Evolutionary conservation across 1,284 basidiomycete genomes (phyloP).

Genomic region (Psilocybe mexicana): DNA sequence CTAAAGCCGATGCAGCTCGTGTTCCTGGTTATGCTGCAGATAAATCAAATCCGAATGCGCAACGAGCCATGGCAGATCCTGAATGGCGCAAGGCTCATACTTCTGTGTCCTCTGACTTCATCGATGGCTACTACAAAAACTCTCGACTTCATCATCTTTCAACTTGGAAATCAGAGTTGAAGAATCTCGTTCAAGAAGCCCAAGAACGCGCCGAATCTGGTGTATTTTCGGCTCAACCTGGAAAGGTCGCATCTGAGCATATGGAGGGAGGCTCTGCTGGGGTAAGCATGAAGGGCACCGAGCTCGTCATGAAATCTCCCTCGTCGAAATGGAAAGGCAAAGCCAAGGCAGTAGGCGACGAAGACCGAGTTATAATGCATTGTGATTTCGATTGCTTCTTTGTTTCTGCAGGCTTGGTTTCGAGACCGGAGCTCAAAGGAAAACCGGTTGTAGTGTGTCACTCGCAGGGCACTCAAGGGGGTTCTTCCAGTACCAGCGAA

Average conservation of each 20-base stretch:
- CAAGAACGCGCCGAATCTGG: slow-evolving; percentile 64
- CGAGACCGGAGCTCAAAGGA: slow-evolving; percentile 76
- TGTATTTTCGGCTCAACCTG: slow-evolving; percentile 22
- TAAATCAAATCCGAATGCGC: slow-evolving; percentile 68
- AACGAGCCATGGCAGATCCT: slow-evolving; percentile 76
- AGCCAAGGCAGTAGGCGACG: slow-evolving; percentile 41
- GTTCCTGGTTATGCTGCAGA: slow-evolving; percentile 65
- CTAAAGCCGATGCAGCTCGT: slow-evolving; percentile 39
- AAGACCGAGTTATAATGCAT: slow-evolving; percentile 82
- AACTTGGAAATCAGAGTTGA: slow-evolving; percentile 91
- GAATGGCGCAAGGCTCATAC: slow-evolving; percentile 89
- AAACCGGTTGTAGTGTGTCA: slow-evolving; percentile 96
- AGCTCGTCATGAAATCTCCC: slow-evolving; percentile 48
- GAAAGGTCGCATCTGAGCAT: slow-evolving; percentile 32
- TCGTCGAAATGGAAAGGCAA: slow-evolving; percentile 54
- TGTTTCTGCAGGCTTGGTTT: slow-evolving; percentile 84
- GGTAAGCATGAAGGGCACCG: slow-evolving; percentile 63
- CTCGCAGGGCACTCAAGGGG: slow-evolving; percentile 74
- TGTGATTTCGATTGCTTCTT: slow-evolving; percentile 99
- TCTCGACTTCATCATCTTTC: slow-evolving; percentile 91
- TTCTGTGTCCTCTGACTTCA: slow-evolving; percentile 82
- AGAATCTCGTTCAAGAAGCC: slow-evolving; percentile 78
- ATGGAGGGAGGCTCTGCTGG: slow-evolving; percentile 28
- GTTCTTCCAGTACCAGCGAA: slow-evolving; percentile 83
- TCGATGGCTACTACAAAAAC: slow-evolving; percentile 89